These are phyloP conservation scores for Ogataea nitratoaversa DNA, from an alignment of 805 yeast genomes.

Conservation along the genomic window DNA sequence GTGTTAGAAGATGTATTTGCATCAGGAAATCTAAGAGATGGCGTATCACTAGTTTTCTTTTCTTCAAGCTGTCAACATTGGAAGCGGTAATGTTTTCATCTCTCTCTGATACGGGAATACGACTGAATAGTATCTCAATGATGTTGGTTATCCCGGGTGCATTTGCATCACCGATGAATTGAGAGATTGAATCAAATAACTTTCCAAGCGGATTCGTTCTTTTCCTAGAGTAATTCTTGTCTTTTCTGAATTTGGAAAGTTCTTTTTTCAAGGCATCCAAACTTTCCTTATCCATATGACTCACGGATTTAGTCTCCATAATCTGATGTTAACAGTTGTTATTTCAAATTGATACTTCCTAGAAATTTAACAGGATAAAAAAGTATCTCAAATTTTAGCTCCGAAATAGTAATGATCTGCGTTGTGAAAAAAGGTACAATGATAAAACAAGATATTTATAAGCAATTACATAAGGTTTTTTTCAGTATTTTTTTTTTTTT, in stretches of 20 bases:
- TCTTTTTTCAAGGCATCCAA: constrained; percentile 19
- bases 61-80: constrained; percentile 2
- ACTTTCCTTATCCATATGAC: constrained; percentile 7
- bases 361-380: too few species aligned
- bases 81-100: too few species aligned
- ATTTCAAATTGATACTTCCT: not conserved
- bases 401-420: too few species aligned
- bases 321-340: not conserved
- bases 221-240: constrained; percentile 20
- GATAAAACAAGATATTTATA: too few species aligned
- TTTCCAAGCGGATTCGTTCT: constrained; percentile 31
- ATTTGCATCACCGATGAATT: constrained; percentile 10
- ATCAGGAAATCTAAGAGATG: constrained; percentile 34
- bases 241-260: constrained; percentile 21
- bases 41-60: constrained; percentile 29
- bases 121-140: constrained; percentile 9
- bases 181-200: constrained; percentile 26
- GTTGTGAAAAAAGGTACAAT: too few species aligned
- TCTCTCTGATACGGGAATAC: not conserved
- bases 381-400: too few species aligned
- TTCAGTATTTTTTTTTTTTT: too few species aligned
- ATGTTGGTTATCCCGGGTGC: constrained; percentile 1
- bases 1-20: constrained; percentile 37
- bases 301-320: constrained; percentile 1
- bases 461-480: too few species aligned